phyloP scores from a whole-genome alignment of 1,139 yeast species.

The Eremothecium sinecaudum region DNA sequence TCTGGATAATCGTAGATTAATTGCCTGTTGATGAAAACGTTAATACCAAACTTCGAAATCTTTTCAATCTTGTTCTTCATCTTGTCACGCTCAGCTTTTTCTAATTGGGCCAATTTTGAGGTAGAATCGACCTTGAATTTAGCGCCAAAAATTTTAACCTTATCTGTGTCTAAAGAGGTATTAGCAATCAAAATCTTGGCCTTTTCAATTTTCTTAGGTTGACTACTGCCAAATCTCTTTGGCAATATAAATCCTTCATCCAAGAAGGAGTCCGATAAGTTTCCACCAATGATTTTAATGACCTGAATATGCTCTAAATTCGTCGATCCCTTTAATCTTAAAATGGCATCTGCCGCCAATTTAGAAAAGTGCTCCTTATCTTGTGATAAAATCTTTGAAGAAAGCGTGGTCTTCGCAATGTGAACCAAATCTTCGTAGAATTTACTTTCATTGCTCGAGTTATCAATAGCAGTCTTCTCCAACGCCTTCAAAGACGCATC shows the following conservation, averaged over 20 bases:
- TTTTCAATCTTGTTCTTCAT: slow-evolving; percentile 87
- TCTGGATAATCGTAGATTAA: slow-evolving; percentile 97
- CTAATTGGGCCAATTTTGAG: slow-evolving; percentile 87
- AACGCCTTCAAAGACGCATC: slow-evolving; percentile 75
- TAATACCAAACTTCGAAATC: slow-evolving; percentile 72
- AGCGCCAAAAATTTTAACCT: slow-evolving; percentile 95
- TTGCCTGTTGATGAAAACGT: slow-evolving; percentile 90
- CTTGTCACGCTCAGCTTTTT: slow-evolving; percentile 88
- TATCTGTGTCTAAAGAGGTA: slow-evolving; percentile 95
- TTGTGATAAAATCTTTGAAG: slow-evolving; percentile 89
- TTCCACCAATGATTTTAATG: slow-evolving; percentile 89
- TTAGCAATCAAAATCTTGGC: slow-evolving; percentile 88
- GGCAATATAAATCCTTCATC: slow-evolving; percentile 93
- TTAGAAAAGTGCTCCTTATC: slow-evolving; percentile 84
- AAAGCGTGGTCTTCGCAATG: slow-evolving; percentile 87
- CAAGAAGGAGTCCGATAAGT: slow-evolving; percentile 79
- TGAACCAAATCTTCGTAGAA: slow-evolving; percentile 73
- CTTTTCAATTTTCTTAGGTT: slow-evolving; percentile 75
- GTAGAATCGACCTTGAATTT: slow-evolving; percentile 95
- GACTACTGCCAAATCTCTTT: slow-evolving; percentile 88
- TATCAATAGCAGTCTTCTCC: slow-evolving; percentile 67
- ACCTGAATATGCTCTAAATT: slow-evolving; percentile 90
- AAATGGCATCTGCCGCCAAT: slow-evolving; percentile 88
- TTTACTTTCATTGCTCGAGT: slow-evolving; percentile 48
- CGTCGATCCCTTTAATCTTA: slow-evolving; percentile 89